These are phyloP conservation scores for Fusarium hostae DNA, from an alignment of 2,329 filamentous ascomycete genomes.

Conservation along the genomic window DNA sequence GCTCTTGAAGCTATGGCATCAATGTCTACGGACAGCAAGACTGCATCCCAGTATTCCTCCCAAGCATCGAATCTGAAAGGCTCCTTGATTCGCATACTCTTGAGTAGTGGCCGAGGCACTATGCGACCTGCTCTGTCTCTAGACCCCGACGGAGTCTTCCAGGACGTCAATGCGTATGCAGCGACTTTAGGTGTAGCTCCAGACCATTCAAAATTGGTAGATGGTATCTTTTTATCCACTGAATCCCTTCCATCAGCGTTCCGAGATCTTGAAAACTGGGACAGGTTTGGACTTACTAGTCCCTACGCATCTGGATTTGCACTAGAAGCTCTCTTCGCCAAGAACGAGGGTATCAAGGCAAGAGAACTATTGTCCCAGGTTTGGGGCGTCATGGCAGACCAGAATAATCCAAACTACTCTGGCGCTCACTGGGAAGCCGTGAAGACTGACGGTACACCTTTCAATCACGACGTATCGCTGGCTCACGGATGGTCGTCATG, in stretches of 20 bases:
- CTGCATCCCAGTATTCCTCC: not conserved
- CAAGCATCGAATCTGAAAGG: not conserved
- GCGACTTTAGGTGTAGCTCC: not conserved
- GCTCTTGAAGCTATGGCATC: not conserved
- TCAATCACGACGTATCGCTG: not conserved
- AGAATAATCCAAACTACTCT: not conserved
- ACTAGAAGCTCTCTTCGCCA: not conserved
- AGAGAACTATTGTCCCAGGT: not conserved
- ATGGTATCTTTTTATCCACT: not conserved
- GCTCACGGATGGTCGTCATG: constrained; percentile 9
- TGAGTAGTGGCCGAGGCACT: not conserved
- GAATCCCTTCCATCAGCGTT: not conserved
- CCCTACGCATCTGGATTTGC: constrained; percentile 5
- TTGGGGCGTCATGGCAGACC: not conserved
- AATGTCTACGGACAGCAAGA: not conserved
- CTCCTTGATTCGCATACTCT: accelerated
- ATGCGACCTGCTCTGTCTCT: not conserved
- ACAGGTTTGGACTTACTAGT: not conserved
- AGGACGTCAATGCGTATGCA: not conserved
- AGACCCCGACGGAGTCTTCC: not conserved
- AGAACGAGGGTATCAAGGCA: not conserved
- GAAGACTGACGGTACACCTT: not conserved
- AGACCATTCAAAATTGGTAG: not conserved
- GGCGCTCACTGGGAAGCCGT: constrained; percentile 5
- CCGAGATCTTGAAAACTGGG: not conserved